These are phyloP conservation scores for Saccharomyces pastorianus DNA, from an alignment of 1,139 yeast species.

Conservation along the genomic window DNA sequence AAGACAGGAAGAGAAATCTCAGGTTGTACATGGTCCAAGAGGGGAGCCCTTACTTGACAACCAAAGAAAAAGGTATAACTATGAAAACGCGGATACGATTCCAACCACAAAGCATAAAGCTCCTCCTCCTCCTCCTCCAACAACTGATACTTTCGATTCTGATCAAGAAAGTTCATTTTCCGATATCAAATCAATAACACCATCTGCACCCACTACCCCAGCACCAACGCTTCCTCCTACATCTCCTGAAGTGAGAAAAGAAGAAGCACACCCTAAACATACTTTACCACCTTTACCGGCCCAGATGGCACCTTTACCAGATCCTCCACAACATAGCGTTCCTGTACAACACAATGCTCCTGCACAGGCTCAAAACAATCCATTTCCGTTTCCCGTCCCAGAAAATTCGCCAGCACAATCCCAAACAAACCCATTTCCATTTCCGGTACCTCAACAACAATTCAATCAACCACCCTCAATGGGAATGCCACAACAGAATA, in stretches of 20 bases:
- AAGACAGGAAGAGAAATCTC: slow-evolving; percentile 30
- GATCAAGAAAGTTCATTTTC: slow-evolving; percentile 12
- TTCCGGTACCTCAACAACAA: slow-evolving; percentile 27
- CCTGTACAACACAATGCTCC: neutral
- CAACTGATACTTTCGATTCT: slow-evolving; percentile 16
- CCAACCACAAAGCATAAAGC: slow-evolving; percentile 36
- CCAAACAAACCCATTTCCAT: slow-evolving; percentile 17
- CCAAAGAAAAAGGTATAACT: slow-evolving; percentile 31
- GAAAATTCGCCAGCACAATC: slow-evolving; percentile 10
- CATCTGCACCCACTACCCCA: slow-evolving; percentile 27
- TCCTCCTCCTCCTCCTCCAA: slow-evolving; percentile 46
- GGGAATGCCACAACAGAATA: slow-evolving; percentile 4
- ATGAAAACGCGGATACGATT: slow-evolving; percentile 22
- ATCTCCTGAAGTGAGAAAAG: slow-evolving; percentile 6
- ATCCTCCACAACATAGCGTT: slow-evolving; percentile 5
- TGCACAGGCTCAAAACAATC: neutral
- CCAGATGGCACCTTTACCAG: slow-evolving; percentile 5
- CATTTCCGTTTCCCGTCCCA: slow-evolving; percentile 12
- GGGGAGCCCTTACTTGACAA: slow-evolving; percentile 40
- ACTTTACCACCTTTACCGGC: slow-evolving; percentile 6
- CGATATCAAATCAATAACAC: slow-evolving; percentile 19
- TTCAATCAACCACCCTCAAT: slow-evolving; percentile 17
- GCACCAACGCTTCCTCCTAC: slow-evolving; percentile 7
- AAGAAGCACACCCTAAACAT: slow-evolving; percentile 11
- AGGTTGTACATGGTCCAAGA: slow-evolving; percentile 57